Base-by-base conservation (phyloP, 306 rosid genomes). In the Prunus armeniaca region DNA sequence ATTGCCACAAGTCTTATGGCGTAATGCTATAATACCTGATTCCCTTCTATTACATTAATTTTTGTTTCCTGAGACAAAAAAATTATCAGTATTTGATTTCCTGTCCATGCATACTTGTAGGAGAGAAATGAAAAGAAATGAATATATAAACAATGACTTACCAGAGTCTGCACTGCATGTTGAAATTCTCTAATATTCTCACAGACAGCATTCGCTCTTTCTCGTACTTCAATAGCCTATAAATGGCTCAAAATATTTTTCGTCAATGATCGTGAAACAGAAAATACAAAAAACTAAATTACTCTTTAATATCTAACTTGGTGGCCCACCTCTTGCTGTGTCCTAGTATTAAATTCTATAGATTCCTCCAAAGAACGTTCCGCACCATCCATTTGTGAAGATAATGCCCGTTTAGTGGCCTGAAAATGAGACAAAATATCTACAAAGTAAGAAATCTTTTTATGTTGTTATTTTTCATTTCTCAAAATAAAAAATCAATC, bases 41-140 rank as follows among this genome's bases (percentile, higher is more conserved):
- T 92, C 82, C 80, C 88, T 86, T 88, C 99, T 61, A 95, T 86
- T 74, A 80, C 86, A 75, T 72, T 72, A 49, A 95, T 85, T 86
- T 81, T 95, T 51, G 84, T 82, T 79, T 87, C 91, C 99, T 95
- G 91, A 30, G 73, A 57, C 63, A 50, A 78, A 34, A 69, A 24
- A 63, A 79, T n/a, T 66, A 76, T 84, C 77, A 78, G 55, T 64
- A 64, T 50, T 72, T 54, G 27, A 71, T 78, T 78, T 22, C 71
- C 74, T 19, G 63, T 67, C 51, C 60, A 69, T 62, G 43, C 65
- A 67, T 49, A 74, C 60, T 54, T 17, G 68, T 51, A 19, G 41
- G 58, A 60, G 11, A 57, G 47, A 80, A 60, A 71, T 11, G 18
- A 50, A 78, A 49, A 22, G 47, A 28, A 67, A 47, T 9, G 34